Evolutionary conservation across 2,329 filamentous ascomycete species (phyloP).

Genomic region (Neofusicoccum laricinum): DNA sequence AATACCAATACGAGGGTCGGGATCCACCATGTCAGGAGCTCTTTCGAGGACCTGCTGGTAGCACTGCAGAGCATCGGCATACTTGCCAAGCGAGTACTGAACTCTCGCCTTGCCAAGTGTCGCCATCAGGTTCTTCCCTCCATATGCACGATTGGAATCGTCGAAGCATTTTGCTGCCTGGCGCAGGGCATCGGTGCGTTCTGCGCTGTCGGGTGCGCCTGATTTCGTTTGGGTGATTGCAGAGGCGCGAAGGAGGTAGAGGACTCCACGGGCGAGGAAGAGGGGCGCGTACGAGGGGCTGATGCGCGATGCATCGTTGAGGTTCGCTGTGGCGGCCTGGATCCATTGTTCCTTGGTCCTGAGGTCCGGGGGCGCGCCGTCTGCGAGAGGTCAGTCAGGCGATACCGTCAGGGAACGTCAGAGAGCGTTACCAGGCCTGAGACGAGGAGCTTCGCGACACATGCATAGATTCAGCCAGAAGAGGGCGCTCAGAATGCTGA

Average conservation of each 20-base stretch:
- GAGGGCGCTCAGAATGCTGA: slow-evolving; percentile 78
- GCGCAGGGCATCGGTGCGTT: slow-evolving; percentile 74
- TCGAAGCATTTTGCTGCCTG: slow-evolving; percentile 92
- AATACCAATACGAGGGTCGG: slow-evolving; percentile 92
- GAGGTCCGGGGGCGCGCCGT: slow-evolving; percentile 60
- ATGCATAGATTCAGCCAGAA: slow-evolving; percentile 93
- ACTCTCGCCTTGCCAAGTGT: slow-evolving; percentile 85
- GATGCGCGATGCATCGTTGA: slow-evolving; percentile 94
- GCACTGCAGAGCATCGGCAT: slow-evolving; percentile 73
- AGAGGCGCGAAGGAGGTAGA: slow-evolving; percentile 84
- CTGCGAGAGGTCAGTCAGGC: slow-evolving; percentile 20
- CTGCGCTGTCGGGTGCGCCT: slow-evolving; percentile 62
- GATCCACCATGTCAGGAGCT: slow-evolving; percentile 84
- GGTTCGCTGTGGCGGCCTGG: slow-evolving; percentile 79
- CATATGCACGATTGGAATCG: slow-evolving; percentile 81
- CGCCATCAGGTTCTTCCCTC: slow-evolving; percentile 87
- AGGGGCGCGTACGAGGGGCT: slow-evolving; percentile 90
- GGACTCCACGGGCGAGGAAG: slow-evolving; percentile 84
- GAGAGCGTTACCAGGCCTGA: slow-evolving; percentile 50
- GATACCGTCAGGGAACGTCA: no score
- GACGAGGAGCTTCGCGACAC: slow-evolving; percentile 73
- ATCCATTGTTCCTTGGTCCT: slow-evolving; percentile 94
- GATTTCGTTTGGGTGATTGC: slow-evolving; percentile 72
- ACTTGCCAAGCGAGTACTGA: slow-evolving; percentile 82
- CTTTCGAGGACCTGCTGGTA: slow-evolving; percentile 87